A percentile compares a stretch with the other conserved stretches of the same genome.
These are phyloP conservation scores for Zygosaccharomyces sapae DNA, from an alignment of 1,139 yeast species.

Conservation along the genomic window DNA sequence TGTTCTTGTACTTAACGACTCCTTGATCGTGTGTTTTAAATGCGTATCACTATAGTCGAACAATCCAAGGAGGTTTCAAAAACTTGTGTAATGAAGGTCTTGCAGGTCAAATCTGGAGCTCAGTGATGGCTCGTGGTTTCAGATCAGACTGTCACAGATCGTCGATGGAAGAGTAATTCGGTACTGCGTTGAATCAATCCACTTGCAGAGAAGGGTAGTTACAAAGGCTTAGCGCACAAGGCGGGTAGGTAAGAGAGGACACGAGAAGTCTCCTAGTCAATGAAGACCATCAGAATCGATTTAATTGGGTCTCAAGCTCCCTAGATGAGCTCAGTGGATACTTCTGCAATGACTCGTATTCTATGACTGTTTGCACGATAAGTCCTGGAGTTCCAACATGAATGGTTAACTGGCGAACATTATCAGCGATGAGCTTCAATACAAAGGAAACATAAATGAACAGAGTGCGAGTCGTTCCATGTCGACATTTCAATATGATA, in stretches of 20 bases:
- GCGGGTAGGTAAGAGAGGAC: not conserved
- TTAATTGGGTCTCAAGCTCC: not conserved
- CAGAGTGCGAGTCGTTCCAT: not conserved
- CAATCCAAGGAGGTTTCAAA: not conserved
- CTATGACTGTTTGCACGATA: not conserved
- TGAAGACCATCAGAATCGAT: not conserved
- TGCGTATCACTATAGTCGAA: not conserved
- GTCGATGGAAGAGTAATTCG: too few species aligned
- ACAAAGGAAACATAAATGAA: not conserved
- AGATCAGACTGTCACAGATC: too few species aligned
- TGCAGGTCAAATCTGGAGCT: too few species aligned
- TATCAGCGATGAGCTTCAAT: not conserved
- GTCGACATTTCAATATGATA: slow-evolving; percentile 44
- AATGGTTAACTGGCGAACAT: not conserved
- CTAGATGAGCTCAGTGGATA: not conserved
- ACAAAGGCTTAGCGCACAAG: not conserved
- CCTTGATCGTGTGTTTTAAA: slow-evolving; percentile 3
- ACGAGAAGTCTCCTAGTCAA: not conserved
- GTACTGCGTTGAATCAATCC: too few species aligned
- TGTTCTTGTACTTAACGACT: slow-evolving; percentile 4
- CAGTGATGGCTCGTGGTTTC: too few species aligned
- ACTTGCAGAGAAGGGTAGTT: not conserved
- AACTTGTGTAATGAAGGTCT: too few species aligned
- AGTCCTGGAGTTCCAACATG: not conserved
- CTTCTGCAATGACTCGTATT: not conserved